Conservation (phyloP, 495 filamentous ascomycete species). For the Penicillium psychrofluorescens region DNA sequence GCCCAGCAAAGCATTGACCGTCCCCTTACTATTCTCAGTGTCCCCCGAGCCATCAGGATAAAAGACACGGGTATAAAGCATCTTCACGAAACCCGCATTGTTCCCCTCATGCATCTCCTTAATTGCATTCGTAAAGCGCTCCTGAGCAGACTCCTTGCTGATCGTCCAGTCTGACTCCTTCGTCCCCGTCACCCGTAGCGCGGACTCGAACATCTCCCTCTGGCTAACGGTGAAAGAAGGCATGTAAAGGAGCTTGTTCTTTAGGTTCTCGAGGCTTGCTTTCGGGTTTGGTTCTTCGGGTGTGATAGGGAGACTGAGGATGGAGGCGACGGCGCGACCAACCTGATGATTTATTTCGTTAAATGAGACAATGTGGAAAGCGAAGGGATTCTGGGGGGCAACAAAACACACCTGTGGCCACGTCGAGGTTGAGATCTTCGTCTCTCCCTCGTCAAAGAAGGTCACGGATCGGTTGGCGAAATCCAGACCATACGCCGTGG, state of each 20-base stretch:
- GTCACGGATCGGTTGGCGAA: conserved; percentile 26
- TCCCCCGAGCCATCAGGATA: conserved; percentile 34
- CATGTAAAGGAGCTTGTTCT: conserved; percentile 36
- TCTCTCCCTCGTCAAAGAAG: conserved; percentile 43
- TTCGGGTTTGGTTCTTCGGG: conserved; percentile 28
- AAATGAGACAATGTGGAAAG: too few species aligned
- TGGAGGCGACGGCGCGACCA: conserved; percentile 35
- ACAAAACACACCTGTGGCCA: conserved; percentile 24
- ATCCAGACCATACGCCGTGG: conserved; percentile 37
- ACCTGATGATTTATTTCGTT: neutral
- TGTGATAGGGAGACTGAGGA: conserved; percentile 35
- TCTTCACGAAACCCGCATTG: conserved; percentile 1
- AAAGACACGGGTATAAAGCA: conserved; percentile 45
- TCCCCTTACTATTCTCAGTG: conserved; percentile 21
- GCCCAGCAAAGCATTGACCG: conserved; percentile 41
- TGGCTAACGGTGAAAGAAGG: conserved; percentile 43
- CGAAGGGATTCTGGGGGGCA: too few species aligned
- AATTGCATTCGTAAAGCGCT: conserved; percentile 37
- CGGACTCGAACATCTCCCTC: conserved; percentile 43
- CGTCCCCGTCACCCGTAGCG: conserved; percentile 45
- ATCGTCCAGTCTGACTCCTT: conserved; percentile 53
- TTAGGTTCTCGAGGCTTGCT: conserved; percentile 16
- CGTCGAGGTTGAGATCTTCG: conserved; percentile 30
- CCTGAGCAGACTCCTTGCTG: conserved; percentile 23
- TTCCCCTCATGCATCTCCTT: conserved; percentile 33